These are phyloP conservation scores for Gilbertella persicaria DNA, from an alignment of 371 early-diverging fungal species.

Conservation along the genomic window DNA sequence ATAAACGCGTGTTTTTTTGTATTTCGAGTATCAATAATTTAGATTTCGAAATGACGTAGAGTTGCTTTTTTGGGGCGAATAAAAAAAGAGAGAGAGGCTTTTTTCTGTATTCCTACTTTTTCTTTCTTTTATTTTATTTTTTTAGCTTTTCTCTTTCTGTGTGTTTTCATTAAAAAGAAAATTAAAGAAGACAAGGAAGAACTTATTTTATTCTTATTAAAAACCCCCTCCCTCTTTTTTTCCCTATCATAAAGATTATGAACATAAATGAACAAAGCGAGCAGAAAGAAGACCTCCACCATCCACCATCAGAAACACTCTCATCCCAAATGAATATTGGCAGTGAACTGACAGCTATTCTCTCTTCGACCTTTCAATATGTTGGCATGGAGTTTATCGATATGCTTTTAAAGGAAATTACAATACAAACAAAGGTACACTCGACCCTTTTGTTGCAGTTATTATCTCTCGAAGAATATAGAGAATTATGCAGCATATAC, in stretches of 20 bases:
- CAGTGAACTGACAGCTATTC: conserved; percentile 11
- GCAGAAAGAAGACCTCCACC: not conserved
- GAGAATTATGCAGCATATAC: conserved; percentile 13
- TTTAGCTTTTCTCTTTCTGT: too few relatives aligned
- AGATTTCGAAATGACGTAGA: too few relatives aligned
- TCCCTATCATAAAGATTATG: not conserved
- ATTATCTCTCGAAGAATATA: conserved; percentile 23
- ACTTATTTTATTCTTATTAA: too few relatives aligned
- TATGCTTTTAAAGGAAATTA: conserved; percentile 19
- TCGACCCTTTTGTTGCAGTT: conserved; percentile 17
- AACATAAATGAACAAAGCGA: not conserved
- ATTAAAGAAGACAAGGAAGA: too few relatives aligned
- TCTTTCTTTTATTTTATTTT: too few relatives aligned
- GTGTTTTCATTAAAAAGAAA: too few relatives aligned
- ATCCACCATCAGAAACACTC: not conserved
- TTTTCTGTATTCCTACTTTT: too few relatives aligned
- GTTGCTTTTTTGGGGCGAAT: too few relatives aligned
- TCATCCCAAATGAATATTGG: not conserved
- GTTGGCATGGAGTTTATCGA: conserved; percentile 29
- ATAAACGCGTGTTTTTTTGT: too few relatives aligned
- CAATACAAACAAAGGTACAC: conserved; percentile 10
- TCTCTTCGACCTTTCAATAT: conserved; percentile 16
- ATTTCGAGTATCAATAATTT: too few relatives aligned
- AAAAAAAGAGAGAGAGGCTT: too few relatives aligned
- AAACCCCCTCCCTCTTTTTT: not conserved